phyloP scores from a whole-genome alignment of 805 yeast species.

The Debaryomyces castellii region DNA sequence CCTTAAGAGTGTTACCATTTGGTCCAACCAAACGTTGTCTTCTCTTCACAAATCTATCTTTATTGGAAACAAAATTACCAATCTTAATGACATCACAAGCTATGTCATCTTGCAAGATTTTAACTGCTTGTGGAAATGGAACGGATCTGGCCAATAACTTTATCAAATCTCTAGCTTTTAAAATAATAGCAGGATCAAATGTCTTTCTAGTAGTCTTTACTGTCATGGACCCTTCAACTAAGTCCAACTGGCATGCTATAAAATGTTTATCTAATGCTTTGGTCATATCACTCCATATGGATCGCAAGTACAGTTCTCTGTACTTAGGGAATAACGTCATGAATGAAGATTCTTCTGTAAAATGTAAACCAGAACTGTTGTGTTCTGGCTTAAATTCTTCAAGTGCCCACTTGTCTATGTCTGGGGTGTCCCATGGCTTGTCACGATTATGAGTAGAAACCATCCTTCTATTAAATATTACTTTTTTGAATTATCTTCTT shows the following conservation, averaged over 20 bases:
- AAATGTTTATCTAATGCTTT: slow-evolving; percentile 70
- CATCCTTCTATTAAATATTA: slow-evolving; percentile 52
- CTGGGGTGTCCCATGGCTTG: slow-evolving; percentile 97
- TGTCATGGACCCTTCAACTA: slow-evolving; percentile 97
- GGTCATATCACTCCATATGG: slow-evolving; percentile 93
- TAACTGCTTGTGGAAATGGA: slow-evolving; percentile 94
- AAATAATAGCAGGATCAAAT: slow-evolving; percentile 88
- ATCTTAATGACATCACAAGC: slow-evolving; percentile 97
- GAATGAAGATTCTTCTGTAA: slow-evolving; percentile 94
- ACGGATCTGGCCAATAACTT: slow-evolving; percentile 93
- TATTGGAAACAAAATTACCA: slow-evolving; percentile 83
- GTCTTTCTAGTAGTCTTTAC: slow-evolving; percentile 95
- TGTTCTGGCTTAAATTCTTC: slow-evolving; percentile 91
- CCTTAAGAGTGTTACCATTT: slow-evolving; percentile 93
- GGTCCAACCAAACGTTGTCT: slow-evolving; percentile 97
- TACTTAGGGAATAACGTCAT: slow-evolving; percentile 96
- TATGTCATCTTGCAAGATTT: slow-evolving; percentile 84
- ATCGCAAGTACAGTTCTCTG: slow-evolving; percentile 84
- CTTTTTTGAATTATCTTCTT: too few species aligned
- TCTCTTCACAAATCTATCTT: slow-evolving; percentile 91
- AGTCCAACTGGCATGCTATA: slow-evolving; percentile 79
- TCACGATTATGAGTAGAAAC: slow-evolving; percentile 91
- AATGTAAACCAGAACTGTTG: slow-evolving; percentile 80
- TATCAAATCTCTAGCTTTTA: slow-evolving; percentile 93
- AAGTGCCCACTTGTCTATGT: slow-evolving; percentile 87